Evolutionary conservation across 1,284 basidiomycete species (phyloP), one percentile per base, ranked within the genome.

Genomic region (Lignosus rhinocerotis): DNA sequence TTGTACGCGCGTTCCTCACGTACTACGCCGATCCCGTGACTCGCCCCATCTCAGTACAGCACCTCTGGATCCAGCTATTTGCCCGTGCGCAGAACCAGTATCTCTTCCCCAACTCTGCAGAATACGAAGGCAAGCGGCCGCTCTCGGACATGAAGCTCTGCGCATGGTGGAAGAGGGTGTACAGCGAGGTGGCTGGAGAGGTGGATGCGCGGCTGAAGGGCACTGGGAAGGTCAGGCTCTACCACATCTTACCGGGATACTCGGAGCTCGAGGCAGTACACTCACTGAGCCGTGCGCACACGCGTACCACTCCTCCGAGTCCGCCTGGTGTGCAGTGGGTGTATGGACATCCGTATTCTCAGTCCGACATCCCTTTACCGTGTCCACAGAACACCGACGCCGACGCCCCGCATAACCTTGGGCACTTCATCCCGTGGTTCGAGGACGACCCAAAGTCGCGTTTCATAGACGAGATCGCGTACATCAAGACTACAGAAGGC

Each of bases 381-480:
- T 86, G 86, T 64, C 80, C 81, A 2, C 65, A 70, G 30, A 72
- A 72, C 45, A 64, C 66, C 4, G 61, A 67, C 10, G 53, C 52
- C 30, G 59, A 61, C 55, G 66, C 67, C 31, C 43, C 56, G 30
- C 74, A 70, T 19, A 82, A 89, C 61, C 75, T 96, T 21, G 91
- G 91, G 0, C 82, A 86, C 48, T 82, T 85, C 53, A 89, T 97
- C 21, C 95, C 95, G 2, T 88, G 83, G 54, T 93, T 97, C 68
- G 91, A 94, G 17, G 95, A 98, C 69, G 94, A 96, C 72, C 94
- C 95, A 1, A 97, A 97, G 72, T 87, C 91, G 54, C 83, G 95
- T 19, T 97, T 97, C 72, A 75, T 97, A 69, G 90, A 93, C 69
- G 93, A 96, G 70, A 85, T 96, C 49, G 92, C 85, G 52, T 83